Base-by-base conservation (phyloP, 2,329 filamentous ascomycete species). In the Penicillium sp. region DNA sequence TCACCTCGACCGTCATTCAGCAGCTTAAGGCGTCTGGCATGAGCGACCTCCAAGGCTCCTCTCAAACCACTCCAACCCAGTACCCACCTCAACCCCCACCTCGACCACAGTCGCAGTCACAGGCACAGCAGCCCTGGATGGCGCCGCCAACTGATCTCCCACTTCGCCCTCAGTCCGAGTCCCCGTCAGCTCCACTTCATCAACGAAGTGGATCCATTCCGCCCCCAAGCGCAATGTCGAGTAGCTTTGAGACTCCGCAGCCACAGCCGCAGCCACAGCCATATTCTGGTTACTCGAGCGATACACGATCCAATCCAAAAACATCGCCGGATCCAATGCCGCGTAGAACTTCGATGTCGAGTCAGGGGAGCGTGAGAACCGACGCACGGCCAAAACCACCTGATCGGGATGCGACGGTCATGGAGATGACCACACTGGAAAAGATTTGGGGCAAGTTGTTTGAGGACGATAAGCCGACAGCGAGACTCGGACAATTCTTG, bases 401-500 rank as follows among this genome's bases (percentile, higher is more conserved):
- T 10, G 67, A 68, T 16, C 71, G 77, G 27, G 70, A 75, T 44
- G 70, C 73, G 22, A 79, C 76, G 0, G 68, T 71, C 13, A 73
- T 74, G 31, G 84, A 86, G 57, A 71, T 81, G 59, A 87, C 83
- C 1, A 83, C 84, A 1, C 73, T 89, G 27, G 90, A 93, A 70
- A 84, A 83, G 68, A 87, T 87, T 68, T 96, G 91, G 91, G 89
- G 90, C 6, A 80, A 80, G 10, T 73, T 96, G 3, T 96, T 96
- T 68, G 86, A 80, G 3, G 80, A 86, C 27, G 89, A 87, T 0
- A 81, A 83, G 55, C 85, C 90, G 1, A 93, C 90, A 0, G 74
- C 80, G 48, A 81, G 90, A 51, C 80, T 93, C 16, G 84, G 84
- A 0, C 84, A 92, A 62, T 86, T 95, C 39, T 76, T 96, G 49